Percentiles rank a stretch among this genome's conserved stretches.
phyloP scores from a whole-genome alignment of 2,329 filamentous ascomycete genomes.

The Aspergillus sp. region DNA sequence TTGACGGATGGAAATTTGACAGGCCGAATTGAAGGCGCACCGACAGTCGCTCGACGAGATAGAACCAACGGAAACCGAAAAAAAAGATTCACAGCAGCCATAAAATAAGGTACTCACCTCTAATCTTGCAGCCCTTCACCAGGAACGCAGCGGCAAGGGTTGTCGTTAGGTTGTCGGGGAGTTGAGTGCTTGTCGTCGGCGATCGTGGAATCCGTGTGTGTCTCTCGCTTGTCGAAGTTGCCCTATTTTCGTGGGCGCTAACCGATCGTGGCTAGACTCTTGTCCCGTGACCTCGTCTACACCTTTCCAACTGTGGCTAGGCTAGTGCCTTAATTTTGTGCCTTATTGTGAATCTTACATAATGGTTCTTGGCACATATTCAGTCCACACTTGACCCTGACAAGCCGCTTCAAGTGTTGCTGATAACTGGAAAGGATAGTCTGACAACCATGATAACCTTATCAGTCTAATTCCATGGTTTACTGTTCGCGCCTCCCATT shows the following conservation, averaged over 20 bases:
- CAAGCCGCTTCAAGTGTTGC: not conserved
- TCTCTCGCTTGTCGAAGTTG: slow-evolving; percentile 47
- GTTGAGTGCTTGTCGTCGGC: slow-evolving; percentile 41
- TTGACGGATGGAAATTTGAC: not conserved
- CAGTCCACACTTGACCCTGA: not conserved
- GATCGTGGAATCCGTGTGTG: slow-evolving; percentile 46
- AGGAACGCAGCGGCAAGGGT: slow-evolving; percentile 42
- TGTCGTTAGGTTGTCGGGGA: slow-evolving; percentile 41
- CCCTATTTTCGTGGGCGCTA: slow-evolving; percentile 38
- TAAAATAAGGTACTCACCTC: slow-evolving; percentile 39
- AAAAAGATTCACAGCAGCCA: slow-evolving; percentile 15
- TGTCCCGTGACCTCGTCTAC: slow-evolving; percentile 26
- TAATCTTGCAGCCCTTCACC: slow-evolving; percentile 47
- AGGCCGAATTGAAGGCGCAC: slow-evolving; percentile 3
- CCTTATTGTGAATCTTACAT: not conserved
- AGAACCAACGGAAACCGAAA: slow-evolving; percentile 25
- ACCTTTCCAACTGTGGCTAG: not conserved
- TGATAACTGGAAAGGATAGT: not conserved
- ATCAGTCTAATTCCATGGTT: not conserved
- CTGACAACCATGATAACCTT: no score
- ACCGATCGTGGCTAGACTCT: slow-evolving; percentile 22
- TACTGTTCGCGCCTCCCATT: not conserved
- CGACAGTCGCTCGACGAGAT: slow-evolving; percentile 22
- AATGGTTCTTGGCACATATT: not conserved
- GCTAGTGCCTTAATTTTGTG: not conserved